A percentile compares a stretch with the other conserved stretches of the same genome.
These are phyloP conservation scores for Pterocarpus santalinus DNA, from an alignment of 306 rosid species.

Conservation along the genomic window DNA sequence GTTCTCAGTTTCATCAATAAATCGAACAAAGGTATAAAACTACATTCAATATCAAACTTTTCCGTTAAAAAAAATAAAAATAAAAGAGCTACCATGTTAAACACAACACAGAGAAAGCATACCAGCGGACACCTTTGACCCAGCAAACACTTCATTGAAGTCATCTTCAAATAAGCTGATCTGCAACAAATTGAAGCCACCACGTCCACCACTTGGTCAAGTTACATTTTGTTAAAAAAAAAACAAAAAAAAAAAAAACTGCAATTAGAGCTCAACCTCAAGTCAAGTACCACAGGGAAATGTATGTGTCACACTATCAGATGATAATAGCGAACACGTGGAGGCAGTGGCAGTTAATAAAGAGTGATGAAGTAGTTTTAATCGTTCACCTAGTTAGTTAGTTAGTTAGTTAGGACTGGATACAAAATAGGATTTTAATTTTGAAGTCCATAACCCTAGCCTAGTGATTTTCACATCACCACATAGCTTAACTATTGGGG, in stretches of 20 bases:
- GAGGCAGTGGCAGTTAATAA: no score
- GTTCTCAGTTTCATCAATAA: conserved; percentile 7
- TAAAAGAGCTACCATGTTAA: background rate
- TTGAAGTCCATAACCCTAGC: background rate
- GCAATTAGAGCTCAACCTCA: background rate
- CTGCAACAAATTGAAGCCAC: conserved; percentile 57
- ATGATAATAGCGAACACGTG: no score
- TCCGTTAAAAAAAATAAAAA: background rate
- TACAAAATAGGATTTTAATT: background rate
- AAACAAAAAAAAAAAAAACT: no score
- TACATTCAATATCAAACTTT: background rate
- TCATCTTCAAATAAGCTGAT: conserved; percentile 68
- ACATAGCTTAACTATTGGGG: background rate
- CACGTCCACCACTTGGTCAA: conserved; percentile 26
- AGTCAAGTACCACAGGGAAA: background rate
- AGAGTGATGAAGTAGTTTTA: no score
- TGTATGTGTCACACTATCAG: no score
- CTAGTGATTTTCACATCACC: background rate
- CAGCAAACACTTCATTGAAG: conserved; percentile 73
- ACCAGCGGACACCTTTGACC: conserved; percentile 86
- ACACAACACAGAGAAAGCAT: conserved; percentile 56
- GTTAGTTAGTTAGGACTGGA: no score
- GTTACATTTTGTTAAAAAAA: background rate
- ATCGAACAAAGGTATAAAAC: conserved; percentile 11
- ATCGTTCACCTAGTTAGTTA: no score